Evolutionary conservation across 2,329 filamentous ascomycete species (phyloP).

Genomic region (Shiraia bambusicola): DNA sequence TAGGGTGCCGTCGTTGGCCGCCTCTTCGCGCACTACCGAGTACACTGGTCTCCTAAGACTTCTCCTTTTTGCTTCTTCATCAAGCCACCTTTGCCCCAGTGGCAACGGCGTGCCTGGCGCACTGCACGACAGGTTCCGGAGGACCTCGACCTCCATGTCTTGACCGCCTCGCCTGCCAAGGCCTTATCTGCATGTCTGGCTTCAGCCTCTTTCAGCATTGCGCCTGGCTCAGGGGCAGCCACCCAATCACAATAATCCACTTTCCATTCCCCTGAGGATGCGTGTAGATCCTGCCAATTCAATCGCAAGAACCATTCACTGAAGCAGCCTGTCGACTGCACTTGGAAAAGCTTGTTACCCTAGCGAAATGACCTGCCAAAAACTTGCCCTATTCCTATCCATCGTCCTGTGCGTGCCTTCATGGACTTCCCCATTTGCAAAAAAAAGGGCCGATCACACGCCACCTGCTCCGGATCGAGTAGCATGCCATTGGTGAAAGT

Average conservation of each 20-base stretch:
- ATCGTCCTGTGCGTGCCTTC: no score
- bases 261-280: slow-evolving; percentile 4
- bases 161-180: slow-evolving; percentile 10
- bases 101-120: slow-evolving; percentile 1
- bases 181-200: no score
- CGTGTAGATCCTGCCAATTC: slow-evolving; percentile 13
- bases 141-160: neutral
- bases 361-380: slow-evolving; percentile 10
- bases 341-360: slow-evolving; percentile 3
- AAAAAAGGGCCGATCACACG: neutral
- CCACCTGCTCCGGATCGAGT: no score
- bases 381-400: slow-evolving; percentile 1
- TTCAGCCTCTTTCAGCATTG: slow-evolving; percentile 8
- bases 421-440: no score
- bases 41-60: no score
- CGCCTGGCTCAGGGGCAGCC: slow-evolving; percentile 5
- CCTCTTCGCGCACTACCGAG: neutral
- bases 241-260: slow-evolving; percentile 5
- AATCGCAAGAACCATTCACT: slow-evolving; percentile 2
- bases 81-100: slow-evolving; percentile 1
- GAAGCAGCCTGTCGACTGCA: slow-evolving; percentile 1
- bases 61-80: slow-evolving; percentile 1
- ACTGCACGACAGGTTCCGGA: neutral
- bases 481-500: no score
- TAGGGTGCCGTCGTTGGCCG: slow-evolving; percentile 8